A percentile compares a stretch with the other conserved stretches of the same genome.
These are phyloP conservation scores for Orbilia quercus DNA, from an alignment of 2,329 filamentous ascomycete genomes.

Conservation along the genomic window DNA sequence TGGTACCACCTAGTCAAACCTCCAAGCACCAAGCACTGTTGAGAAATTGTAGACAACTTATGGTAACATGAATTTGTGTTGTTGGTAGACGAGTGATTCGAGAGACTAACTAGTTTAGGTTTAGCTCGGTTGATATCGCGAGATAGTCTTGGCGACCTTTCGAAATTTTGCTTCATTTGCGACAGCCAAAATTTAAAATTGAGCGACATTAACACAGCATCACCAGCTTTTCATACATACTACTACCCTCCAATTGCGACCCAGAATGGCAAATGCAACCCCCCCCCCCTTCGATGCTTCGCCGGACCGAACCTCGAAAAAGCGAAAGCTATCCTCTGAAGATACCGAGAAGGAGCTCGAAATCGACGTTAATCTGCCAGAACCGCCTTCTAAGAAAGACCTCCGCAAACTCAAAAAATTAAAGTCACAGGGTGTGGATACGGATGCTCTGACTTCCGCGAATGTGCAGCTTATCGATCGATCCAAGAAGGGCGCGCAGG, in stretches of 20 bases:
- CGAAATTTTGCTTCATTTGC: slow-evolving; percentile 5
- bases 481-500: slow-evolving; percentile 63
- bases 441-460: slow-evolving; percentile 60
- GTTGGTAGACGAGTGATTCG: too few relatives aligned
- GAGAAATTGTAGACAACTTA: too few relatives aligned
- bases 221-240: neutral
- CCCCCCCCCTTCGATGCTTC: slow-evolving; percentile 59
- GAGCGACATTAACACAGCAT: neutral
- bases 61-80: too few relatives aligned
- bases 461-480: slow-evolving; percentile 53
- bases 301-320: slow-evolving; percentile 64
- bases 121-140: too few relatives aligned
- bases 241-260: neutral
- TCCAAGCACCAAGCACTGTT: too few relatives aligned
- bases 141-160: neutral
- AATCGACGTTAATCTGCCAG: slow-evolving; percentile 87
- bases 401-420: slow-evolving; percentile 89
- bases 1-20: too few relatives aligned
- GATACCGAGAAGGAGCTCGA: slow-evolving; percentile 76
- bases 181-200: neutral
- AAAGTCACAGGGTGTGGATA: slow-evolving; percentile 64
- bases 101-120: too few relatives aligned
- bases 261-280: slow-evolving; percentile 34
- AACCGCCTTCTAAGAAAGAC: slow-evolving; percentile 94
- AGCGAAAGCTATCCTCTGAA: slow-evolving; percentile 74